Evolutionary conservation across 495 filamentous ascomycete genomes (phyloP).

Genomic region (Lasiosphaeria hispida): DNA sequence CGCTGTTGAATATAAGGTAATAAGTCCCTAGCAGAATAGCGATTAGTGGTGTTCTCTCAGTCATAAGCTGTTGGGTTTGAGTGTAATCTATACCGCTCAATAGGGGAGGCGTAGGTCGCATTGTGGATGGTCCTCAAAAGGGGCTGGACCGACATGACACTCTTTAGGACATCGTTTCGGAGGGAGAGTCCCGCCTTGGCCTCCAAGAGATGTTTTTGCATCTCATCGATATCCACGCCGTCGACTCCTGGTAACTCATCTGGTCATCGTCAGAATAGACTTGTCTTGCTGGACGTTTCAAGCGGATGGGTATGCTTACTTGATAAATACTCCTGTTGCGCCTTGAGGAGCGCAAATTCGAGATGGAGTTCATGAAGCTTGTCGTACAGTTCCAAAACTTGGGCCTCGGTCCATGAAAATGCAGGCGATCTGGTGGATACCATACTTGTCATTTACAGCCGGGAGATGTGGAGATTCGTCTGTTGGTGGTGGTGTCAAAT

Average conservation of each 20-base stretch:
- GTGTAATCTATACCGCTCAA: slow-evolving; percentile 58
- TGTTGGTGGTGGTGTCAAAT: no score
- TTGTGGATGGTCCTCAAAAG: slow-evolving; percentile 73
- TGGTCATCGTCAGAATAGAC: slow-evolving; percentile 3
- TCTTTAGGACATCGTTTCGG: slow-evolving; percentile 63
- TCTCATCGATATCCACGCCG: slow-evolving; percentile 44
- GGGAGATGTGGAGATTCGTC: no score
- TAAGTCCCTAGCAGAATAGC: slow-evolving; percentile 53
- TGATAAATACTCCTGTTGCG: slow-evolving; percentile 28
- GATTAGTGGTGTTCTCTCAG: slow-evolving; percentile 6
- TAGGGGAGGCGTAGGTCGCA: slow-evolving; percentile 59
- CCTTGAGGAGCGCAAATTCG: slow-evolving; percentile 65
- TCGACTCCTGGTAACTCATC: background rate
- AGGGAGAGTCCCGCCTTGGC: slow-evolving; percentile 66
- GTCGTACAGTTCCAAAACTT: slow-evolving; percentile 65
- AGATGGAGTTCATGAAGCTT: slow-evolving; percentile 66
- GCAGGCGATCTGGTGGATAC: background rate
- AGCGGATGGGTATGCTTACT: background rate
- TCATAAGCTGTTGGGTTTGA: slow-evolving; percentile 1
- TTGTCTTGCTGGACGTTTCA: background rate
- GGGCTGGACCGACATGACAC: slow-evolving; percentile 66
- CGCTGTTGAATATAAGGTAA: slow-evolving; percentile 63
- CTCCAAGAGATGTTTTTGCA: slow-evolving; percentile 65
- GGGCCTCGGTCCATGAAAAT: slow-evolving; percentile 51
- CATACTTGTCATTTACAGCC: slow-evolving; percentile 2